A percentile compares a stretch with the other conserved stretches of the same genome.
phyloP scores from a whole-genome alignment of 1,284 basidiomycete genomes.

The Cutaneotrichosporon spelunceum region DNA sequence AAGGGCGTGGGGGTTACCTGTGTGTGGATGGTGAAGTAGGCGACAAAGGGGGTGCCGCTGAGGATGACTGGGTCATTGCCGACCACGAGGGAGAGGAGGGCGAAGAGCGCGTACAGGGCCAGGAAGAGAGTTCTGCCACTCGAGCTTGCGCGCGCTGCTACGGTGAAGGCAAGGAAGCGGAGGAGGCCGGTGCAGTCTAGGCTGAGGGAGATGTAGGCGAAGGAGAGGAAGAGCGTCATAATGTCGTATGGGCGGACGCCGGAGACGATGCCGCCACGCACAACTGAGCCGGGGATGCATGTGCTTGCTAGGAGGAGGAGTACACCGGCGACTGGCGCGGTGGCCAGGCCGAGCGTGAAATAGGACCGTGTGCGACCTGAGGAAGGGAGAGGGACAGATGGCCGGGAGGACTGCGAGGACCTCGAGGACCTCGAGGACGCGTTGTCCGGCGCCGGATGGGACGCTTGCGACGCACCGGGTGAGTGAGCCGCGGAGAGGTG shows the following conservation, averaged over 20 bases:
- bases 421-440: no score
- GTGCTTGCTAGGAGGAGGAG: conserved; percentile 71
- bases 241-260: conserved; percentile 89
- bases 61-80: conserved; percentile 90
- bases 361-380: background rate
- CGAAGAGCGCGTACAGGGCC: conserved; percentile 76
- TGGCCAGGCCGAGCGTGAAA: conserved; percentile 64
- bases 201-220: conserved; percentile 90
- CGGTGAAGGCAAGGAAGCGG: conserved; percentile 80
- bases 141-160: conserved; percentile 68
- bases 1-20: conserved; percentile 62
- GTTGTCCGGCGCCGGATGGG: no score
- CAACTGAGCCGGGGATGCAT: conserved; percentile 63
- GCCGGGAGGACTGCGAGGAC: no score
- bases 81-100: conserved; percentile 70
- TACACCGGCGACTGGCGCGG: conserved; percentile 75
- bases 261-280: conserved; percentile 64
- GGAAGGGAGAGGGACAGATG: background rate
- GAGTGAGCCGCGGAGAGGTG: background rate
- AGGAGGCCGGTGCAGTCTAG: conserved; percentile 82
- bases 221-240: conserved; percentile 82
- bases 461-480: background rate
- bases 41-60: conserved; percentile 74
- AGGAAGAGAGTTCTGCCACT: conserved; percentile 67
- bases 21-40: conserved; percentile 75